phyloP scores from a whole-genome alignment of 2,329 filamentous ascomycete genomes.

The Mycosphaerella arachidis region DNA sequence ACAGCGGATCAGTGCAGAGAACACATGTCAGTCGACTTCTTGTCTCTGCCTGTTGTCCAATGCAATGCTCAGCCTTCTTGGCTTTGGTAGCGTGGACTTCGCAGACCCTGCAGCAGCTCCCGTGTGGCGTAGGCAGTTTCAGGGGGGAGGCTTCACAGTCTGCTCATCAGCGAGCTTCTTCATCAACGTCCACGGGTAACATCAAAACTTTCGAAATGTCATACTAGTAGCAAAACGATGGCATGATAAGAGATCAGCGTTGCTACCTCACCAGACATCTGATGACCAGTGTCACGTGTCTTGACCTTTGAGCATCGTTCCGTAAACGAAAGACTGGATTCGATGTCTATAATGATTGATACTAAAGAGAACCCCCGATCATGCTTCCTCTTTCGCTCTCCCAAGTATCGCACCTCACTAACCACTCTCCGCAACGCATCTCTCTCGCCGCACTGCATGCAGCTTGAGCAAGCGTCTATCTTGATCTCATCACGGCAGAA shows the following conservation, averaged over 20 bases:
- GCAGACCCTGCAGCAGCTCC: not conserved
- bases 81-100: not conserved
- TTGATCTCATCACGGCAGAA: conserved; percentile 14
- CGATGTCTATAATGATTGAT: not conserved
- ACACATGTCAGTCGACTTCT: not conserved
- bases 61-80: not conserved
- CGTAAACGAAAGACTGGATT: not conserved
- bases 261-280: not conserved
- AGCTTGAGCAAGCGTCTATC: not conserved
- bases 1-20: not conserved
- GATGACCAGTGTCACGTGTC: not conserved
- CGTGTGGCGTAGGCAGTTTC: not conserved
- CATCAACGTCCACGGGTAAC: too few species aligned
- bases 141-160: too few species aligned
- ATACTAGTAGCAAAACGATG: not conserved
- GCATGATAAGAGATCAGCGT: not conserved
- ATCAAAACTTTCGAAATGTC: not conserved
- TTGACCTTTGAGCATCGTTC: not conserved
- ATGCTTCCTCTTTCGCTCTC: not conserved
- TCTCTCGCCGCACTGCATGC: not conserved
- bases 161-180: not conserved
- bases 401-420: not conserved
- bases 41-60: not conserved
- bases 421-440: not conserved
- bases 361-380: not conserved